Evolutionary conservation across 306 rosid genomes (phyloP).

Genomic region (Gastrolobium bilobum): DNA sequence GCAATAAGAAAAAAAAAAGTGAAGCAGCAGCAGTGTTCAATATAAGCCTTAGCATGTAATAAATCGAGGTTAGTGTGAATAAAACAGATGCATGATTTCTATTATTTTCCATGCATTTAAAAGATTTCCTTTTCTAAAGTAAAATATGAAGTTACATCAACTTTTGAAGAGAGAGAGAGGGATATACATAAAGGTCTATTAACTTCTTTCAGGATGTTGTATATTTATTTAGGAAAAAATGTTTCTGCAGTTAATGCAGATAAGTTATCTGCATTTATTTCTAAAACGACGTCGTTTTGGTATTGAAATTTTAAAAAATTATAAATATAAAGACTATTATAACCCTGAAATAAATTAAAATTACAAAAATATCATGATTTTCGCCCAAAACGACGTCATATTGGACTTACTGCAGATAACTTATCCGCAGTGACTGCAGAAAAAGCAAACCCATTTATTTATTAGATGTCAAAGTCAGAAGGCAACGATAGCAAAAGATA

Average conservation of each 20-base stretch:
- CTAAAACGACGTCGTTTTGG: too few species aligned
- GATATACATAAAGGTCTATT: background rate
- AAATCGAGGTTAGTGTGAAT: background rate
- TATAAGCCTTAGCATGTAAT: background rate
- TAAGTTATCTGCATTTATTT: too few species aligned
- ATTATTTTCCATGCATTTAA: background rate
- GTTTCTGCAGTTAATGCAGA: too few species aligned
- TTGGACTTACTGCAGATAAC: too few species aligned
- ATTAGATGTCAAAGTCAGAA: background rate
- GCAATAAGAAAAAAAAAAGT: background rate
- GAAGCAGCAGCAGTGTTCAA: background rate
- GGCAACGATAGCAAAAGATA: background rate
- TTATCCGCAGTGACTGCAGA: too few species aligned
- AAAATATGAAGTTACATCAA: background rate
- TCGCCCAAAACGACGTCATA: too few species aligned
- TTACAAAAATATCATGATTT: too few species aligned
- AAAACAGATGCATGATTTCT: conserved; percentile 4
- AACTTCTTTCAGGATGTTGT: background rate
- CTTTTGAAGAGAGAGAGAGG: background rate
- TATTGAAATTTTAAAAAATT: too few species aligned
- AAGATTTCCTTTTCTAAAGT: conserved; percentile 1
- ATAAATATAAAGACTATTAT: too few species aligned
- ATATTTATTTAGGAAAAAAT: too few species aligned
- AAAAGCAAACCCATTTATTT: too few species aligned
- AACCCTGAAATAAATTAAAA: too few species aligned